These are phyloP conservation scores for Alternaria atra DNA, from an alignment of 2,329 filamentous ascomycete genomes.

Conservation along the genomic window DNA sequence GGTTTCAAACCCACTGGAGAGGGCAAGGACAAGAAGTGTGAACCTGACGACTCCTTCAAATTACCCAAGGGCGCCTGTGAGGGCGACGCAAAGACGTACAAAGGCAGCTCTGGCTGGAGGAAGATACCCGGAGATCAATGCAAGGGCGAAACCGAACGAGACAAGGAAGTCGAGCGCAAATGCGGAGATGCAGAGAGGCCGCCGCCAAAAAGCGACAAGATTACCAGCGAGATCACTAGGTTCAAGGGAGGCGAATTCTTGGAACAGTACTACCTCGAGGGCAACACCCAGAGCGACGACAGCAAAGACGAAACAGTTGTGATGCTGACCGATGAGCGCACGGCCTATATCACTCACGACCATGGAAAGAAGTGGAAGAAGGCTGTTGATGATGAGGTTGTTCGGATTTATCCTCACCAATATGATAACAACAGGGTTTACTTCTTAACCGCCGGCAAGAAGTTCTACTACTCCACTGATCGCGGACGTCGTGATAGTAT, in stretches of 20 bases:
- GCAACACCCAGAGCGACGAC: constrained; percentile 70
- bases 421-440: constrained; percentile 87
- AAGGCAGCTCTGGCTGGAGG: constrained; percentile 88
- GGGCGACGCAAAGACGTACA: constrained; percentile 75
- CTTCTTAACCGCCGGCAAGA: constrained; percentile 76
- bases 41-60: constrained; percentile 67
- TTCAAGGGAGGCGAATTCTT: constrained; percentile 69
- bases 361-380: constrained; percentile 90
- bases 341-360: constrained; percentile 79
- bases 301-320: constrained; percentile 79
- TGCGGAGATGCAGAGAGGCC: constrained; percentile 70
- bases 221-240: constrained; percentile 66
- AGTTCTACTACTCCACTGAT: constrained; percentile 82
- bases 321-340: constrained; percentile 65
- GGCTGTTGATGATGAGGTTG: constrained; percentile 74
- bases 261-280: constrained; percentile 80
- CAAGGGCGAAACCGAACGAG: constrained; percentile 53
- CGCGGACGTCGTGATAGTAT: constrained; percentile 71
- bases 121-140: constrained; percentile 76
- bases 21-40: constrained; percentile 70
- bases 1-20: constrained; percentile 71
- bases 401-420: constrained; percentile 76
- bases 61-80: constrained; percentile 79
- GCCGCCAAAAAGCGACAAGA: constrained; percentile 70
- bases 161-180: constrained; percentile 70